Evolutionary conservation across 495 filamentous ascomycete genomes (phyloP), one percentile per base, ranked within the genome.

Genomic region (Penicillium waksmanii): DNA sequence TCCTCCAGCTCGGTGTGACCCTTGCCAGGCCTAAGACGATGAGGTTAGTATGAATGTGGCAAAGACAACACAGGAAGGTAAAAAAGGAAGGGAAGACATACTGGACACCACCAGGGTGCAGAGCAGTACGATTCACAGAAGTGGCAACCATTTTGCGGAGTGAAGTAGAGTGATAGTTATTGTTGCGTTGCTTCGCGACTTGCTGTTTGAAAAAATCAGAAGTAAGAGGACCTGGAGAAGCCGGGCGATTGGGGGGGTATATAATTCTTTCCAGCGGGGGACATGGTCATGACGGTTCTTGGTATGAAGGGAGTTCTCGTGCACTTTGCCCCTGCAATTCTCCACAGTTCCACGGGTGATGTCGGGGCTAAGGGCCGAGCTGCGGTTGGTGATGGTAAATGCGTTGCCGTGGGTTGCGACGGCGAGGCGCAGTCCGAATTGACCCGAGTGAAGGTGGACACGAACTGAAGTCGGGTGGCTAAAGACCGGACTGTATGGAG

Each of bases 1-100:
- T 97, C 93, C 79, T 98, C 93, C 55, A 97, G 85, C 74, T 97
- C 94, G 33, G 93, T 97, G 85, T 97, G 93, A 70, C 95, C 89
- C 66, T 81, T 80, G 73, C 89, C 82, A 36, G 93, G 90, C 72
- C 92, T 96, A 55, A 42, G 50, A 77, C 57, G 56, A 68, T 51
- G 58, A 53, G 19, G 57, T 8, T 44, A 19, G 42, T 44, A 17
- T 44, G 42, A 7, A 66, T 51, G 58, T 60, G 21, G 51, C 43
- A 53, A 63, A 55, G 64, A 40, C 0, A 23, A 58, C 56, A 53
- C 23, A 68, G 25, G 27, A 38, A 54, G 33, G 36, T 12, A 27
- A 25, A 50, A 23, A 27, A 48, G 42, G 49, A 57, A 62, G 58
- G 50, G 25, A 51, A 44, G 17, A 85, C 91, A 80, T 82, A 96